Evolutionary conservation across 768 basidiomycete genomes (phyloP), one percentile per base, ranked within the genome.

Genomic region (Kwoniella dejecticola): DNA sequence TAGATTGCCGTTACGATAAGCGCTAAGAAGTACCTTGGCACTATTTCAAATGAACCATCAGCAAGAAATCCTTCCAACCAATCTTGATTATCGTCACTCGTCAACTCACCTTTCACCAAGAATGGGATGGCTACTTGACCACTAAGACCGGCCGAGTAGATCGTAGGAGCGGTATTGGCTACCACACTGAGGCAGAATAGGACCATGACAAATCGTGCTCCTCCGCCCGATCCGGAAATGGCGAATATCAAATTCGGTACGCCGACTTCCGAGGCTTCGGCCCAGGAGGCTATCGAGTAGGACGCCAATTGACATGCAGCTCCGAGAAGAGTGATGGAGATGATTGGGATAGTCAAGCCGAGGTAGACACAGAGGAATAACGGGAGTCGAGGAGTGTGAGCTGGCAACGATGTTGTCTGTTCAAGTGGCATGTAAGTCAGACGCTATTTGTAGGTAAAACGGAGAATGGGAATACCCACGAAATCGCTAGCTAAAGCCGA

Each of bases 151-250:
- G 68, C 67, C 31, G 61, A 64, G 77, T 96, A 96, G 63, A 91
- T 86, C 5, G 89, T 88, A 2, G 87, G 85, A 0, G 89, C 88
- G 45, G 90, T 87, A 79, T 92, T 93, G 2, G 85, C 89, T 1
- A 86, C 85, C 12, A 90, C 85, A 60, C 86, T 87, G 29, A 93
- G 79, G n/a, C 87, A 85, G 64, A 91, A 82, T 56, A 92, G 72
- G 33, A 77, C 74, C 71, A 79, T 72, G 57, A 79, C 70, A 54
- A 76, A 72, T 56, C 67, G 49, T 12, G 70, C 75, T 24, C 71
- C 70, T 6, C 67, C 70, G 12, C 70, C 72, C 15, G 60, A 56
- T 21, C 77, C 77, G 12, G 62, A 60, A 53, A 75, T 72, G 1
- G 66, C 70, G 41, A 71, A 77, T 2, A 79, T 46, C 26, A 79